Percentiles rank a stretch among this genome's conserved stretches.
Conservation (phyloP, 352 stramenopile species). For the Globisporangium radiosum region DNA sequence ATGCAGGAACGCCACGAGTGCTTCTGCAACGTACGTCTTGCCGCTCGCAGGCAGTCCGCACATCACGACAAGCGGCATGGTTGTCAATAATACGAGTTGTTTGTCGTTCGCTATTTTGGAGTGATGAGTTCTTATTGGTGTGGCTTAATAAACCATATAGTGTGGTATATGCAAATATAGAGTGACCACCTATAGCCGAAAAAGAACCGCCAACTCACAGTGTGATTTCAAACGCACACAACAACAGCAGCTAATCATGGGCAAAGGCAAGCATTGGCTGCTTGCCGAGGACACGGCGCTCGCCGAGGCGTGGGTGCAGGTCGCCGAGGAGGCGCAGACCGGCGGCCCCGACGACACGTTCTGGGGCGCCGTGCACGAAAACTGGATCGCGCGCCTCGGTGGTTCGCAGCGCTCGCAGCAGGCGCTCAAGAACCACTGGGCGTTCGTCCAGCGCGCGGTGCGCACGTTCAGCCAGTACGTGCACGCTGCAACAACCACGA, state of each 20-base stretch:
- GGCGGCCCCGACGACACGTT: slow-evolving; percentile 11
- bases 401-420: slow-evolving; percentile 13
- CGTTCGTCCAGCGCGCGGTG: slow-evolving; percentile 9
- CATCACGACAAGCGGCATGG: slow-evolving; percentile 72
- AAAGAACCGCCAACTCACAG: no score
- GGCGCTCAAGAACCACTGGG: slow-evolving; percentile 17
- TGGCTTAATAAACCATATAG: no score
- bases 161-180: no score
- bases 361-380: slow-evolving; percentile 13
- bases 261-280: slow-evolving; percentile 14
- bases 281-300: slow-evolving; percentile 13
- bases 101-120: no score
- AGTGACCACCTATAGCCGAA: no score
- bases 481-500: neutral
- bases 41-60: slow-evolving; percentile 63
- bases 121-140: no score
- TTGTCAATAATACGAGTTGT: neutral
- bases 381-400: neutral
- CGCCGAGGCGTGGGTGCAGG: slow-evolving; percentile 12
- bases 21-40: slow-evolving; percentile 53
- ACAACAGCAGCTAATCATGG: slow-evolving; percentile 6
- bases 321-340: slow-evolving; percentile 4
- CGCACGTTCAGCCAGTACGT: slow-evolving; percentile 12
- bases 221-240: neutral
- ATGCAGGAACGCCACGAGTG: slow-evolving; percentile 39